phyloP scores from a whole-genome alignment of 306 rosid genomes.

The Quercus aquifolioides region DNA sequence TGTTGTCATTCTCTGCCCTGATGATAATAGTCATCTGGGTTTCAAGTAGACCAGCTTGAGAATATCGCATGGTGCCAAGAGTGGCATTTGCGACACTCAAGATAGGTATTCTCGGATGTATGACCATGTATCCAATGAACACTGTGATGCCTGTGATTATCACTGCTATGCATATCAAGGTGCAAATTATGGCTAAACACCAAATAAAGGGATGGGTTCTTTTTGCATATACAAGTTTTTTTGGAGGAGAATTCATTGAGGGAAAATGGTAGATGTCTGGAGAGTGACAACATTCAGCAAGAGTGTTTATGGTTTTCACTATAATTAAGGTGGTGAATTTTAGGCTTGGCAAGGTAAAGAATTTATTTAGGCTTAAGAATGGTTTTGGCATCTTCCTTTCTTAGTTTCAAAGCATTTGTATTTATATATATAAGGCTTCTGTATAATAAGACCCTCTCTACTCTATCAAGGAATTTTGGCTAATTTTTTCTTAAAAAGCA shows the following conservation, averaged over 20 bases:
- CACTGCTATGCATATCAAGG: slow-evolving; percentile 51
- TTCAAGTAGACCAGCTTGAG: slow-evolving; percentile 50
- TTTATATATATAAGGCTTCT: background rate
- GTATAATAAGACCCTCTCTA: too few relatives aligned
- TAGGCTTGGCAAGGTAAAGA: slow-evolving; percentile 15
- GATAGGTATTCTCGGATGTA: slow-evolving; percentile 76
- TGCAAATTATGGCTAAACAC: slow-evolving; percentile 62
- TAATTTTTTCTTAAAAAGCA: slow-evolving; percentile 24
- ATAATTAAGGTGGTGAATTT: background rate
- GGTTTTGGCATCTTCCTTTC: slow-evolving; percentile 97
- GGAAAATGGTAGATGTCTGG: background rate
- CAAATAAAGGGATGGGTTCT: slow-evolving; percentile 23
- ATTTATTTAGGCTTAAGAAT: slow-evolving; percentile 36
- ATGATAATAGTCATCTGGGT: slow-evolving; percentile 42
- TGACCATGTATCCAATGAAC: slow-evolving; percentile 54
- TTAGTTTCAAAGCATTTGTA: slow-evolving; percentile 42
- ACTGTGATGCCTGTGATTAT: slow-evolving; percentile 48
- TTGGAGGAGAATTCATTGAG: background rate
- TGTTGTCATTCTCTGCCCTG: slow-evolving; percentile 69
- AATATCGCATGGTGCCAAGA: slow-evolving; percentile 38
- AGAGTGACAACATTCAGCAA: slow-evolving; percentile 30
- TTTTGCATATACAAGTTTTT: too few relatives aligned
- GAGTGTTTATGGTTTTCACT: slow-evolving; percentile 15
- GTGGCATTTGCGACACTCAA: slow-evolving; percentile 48
- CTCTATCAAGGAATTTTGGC: slow-evolving; percentile 23